Evolutionary conservation across 768 basidiomycete species (phyloP), one percentile per base, ranked within the genome.

Genomic region (Sarcodon sp.): DNA sequence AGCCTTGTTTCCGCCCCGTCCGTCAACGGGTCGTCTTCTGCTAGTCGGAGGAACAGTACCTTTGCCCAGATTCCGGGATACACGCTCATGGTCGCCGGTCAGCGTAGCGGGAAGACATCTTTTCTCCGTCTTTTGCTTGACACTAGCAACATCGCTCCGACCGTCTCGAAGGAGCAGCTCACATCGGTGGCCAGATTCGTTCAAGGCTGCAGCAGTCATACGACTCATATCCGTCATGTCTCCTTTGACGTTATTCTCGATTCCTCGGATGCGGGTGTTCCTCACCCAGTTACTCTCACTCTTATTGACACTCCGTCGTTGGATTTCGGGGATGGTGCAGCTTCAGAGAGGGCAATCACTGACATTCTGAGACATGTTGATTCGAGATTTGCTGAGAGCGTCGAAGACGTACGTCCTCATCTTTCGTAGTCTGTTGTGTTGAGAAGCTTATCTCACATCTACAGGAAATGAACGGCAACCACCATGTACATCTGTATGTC

Each of bases 41-140:
- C 38, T 46, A 45, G 50, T 33, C 53, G 51, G 43, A 41, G 39
- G 39, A 41, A 51, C 51, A 55, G 59, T 52, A 51, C 38, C 49
- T 53, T 58, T 59, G 60, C 56, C 56, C 54, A 63, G 63, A 54
- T 64, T 69, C 69, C 59, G 58, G 67, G 68, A 35, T 75, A 76
- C 69, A 80, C 81, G 56, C 68, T 89, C 64, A 82, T 89, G 69
- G 85, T 87, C 59, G 87, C 86, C 50, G 87, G 87, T 46, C 79
- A 77, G 61, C 72, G 81, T 66, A 80, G 83, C 66, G 84, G 85
- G 66, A 91, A 91, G 74, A 87, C 87, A 18, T 82, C 85, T 51
- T 85, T 91, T 59, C 80, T 89, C 59, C 79, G 86, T 49, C 83
- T 89, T 58, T 72, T 91, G 54, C 76, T 89, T 63, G 86, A 88